Base-by-base conservation (phyloP, 1,284 basidiomycete genomes). In the Chalciporus sp. region DNA sequence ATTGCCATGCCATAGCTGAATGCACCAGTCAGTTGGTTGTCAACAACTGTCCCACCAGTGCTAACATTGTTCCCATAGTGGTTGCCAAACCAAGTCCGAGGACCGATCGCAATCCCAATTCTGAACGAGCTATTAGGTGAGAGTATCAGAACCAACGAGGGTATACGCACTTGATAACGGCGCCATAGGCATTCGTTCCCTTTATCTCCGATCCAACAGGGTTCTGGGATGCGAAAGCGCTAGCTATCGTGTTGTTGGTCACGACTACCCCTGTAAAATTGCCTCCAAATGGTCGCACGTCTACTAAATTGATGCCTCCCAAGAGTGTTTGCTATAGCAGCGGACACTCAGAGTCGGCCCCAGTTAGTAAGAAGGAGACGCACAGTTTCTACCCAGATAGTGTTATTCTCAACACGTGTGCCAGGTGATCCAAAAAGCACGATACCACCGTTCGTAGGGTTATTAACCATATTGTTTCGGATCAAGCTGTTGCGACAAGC, bases 371-470 rank as follows among this genome's bases (percentile, higher is more conserved):
- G 35, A 58, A 37, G 40, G 3, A 43, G 47, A 47, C 53, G 31
- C 60, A 88, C 87, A 50, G 81, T 87, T 42, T 83, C 74, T 7
- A 88, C 80, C 77, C 80, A 85, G 58, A 93, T 86, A 0, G 86
- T 90, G 65, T 88, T 88, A 61, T 85, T 84, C 57, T 86, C 80
- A n/a, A 94, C 82, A 42, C 81, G 74, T 1, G 85, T 85, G 2
- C 86, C 89, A 2, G 90, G 90, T 1, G 90, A 74, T n/a, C 91
- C 92, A 62, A 94, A 94, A 3, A 94, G 62, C 2, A 94, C 92
- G 51, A 93, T 89, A 2, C 86, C 90, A 10, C 89, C 90, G 64
- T 94, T 92, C 1, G 92, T 94, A 4, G 92, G 78, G 53, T 81
- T 82, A 58, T 81, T 78, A 50, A 95, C 76, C 69, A 83, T 78